These are phyloP conservation scores for Parascedosporium putredinis DNA, from an alignment of 2,329 filamentous ascomycete genomes.

Conservation along the genomic window DNA sequence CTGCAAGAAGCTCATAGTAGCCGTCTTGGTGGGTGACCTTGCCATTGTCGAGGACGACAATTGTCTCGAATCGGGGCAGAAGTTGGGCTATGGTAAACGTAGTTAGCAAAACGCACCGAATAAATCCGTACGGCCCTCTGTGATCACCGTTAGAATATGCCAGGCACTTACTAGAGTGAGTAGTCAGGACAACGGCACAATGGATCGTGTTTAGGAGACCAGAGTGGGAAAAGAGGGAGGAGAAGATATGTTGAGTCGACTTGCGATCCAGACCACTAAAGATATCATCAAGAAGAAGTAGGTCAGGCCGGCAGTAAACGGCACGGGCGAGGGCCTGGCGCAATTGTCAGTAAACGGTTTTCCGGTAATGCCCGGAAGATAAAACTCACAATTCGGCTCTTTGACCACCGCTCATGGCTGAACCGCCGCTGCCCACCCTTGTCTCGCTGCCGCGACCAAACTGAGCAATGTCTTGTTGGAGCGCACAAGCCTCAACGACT, in stretches of 20 bases:
- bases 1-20: not conserved
- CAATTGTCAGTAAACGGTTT: not conserved
- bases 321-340: conserved; percentile 26
- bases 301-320: conserved; percentile 21
- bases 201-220: conserved; percentile 16
- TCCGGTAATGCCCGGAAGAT: conserved; percentile 22
- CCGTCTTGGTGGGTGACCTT: not conserved
- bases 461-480: conserved; percentile 22
- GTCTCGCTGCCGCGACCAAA: conserved; percentile 27
- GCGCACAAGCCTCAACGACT: conserved; percentile 19
- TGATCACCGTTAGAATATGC: too few species aligned
- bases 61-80: not conserved
- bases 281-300: conserved; percentile 27
- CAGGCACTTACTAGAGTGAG: not conserved
- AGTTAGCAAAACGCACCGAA: too few species aligned
- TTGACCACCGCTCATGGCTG: conserved; percentile 28
- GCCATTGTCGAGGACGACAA: not conserved
- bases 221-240: conserved; percentile 16
- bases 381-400: conserved; percentile 28
- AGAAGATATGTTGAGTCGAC: conserved; percentile 23
- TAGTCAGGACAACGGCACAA: not conserved
- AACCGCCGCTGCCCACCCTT: conserved; percentile 31
- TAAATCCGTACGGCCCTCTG: too few species aligned
- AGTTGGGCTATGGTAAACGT: not conserved
- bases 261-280: conserved; percentile 26